Evolutionary conservation across 1,139 yeast genomes (phyloP).

Genomic region (Blastobotrys apis): DNA sequence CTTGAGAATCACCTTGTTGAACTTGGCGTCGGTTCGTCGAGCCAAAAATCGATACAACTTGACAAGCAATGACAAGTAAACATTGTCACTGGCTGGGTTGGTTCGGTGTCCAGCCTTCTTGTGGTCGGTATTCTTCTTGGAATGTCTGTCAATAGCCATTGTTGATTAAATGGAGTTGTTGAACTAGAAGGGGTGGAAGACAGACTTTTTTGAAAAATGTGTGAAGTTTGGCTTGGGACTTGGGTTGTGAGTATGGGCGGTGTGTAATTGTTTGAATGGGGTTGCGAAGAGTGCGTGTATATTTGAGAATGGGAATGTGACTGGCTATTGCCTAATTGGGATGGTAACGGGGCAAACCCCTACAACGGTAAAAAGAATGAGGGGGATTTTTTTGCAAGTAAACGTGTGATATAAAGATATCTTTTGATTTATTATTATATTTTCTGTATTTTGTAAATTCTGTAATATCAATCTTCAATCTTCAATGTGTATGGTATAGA

Average conservation of each 20-base stretch:
- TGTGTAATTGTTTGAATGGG: not conserved
- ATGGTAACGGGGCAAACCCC: no score
- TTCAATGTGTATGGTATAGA: no score
- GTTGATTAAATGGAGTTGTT: constrained; percentile 5
- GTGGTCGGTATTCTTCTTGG: constrained; percentile 53
- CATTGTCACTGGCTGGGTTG: constrained; percentile 99
- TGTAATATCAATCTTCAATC: no score
- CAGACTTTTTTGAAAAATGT: not conserved
- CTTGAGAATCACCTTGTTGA: constrained; percentile 96
- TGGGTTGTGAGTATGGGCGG: constrained; percentile 3
- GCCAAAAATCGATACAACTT: constrained; percentile 98
- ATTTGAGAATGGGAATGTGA: constrained; percentile 2
- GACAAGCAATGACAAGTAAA: constrained; percentile 96
- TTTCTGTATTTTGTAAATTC: no score
- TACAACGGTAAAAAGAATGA: no score
- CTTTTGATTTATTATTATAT: no score
- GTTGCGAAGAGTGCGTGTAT: constrained; percentile 1
- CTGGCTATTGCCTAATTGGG: not conserved
- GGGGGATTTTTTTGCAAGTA: no score
- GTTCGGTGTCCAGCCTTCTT: constrained; percentile 93
- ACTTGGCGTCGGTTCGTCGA: constrained; percentile 96
- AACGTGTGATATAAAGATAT: no score
- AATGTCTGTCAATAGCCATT: constrained; percentile 86
- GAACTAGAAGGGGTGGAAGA: not conserved
- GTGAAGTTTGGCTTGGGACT: not conserved